Conservation (phyloP, 192 early-diverging fungal species). For the Backusella tuberculispora region DNA sequence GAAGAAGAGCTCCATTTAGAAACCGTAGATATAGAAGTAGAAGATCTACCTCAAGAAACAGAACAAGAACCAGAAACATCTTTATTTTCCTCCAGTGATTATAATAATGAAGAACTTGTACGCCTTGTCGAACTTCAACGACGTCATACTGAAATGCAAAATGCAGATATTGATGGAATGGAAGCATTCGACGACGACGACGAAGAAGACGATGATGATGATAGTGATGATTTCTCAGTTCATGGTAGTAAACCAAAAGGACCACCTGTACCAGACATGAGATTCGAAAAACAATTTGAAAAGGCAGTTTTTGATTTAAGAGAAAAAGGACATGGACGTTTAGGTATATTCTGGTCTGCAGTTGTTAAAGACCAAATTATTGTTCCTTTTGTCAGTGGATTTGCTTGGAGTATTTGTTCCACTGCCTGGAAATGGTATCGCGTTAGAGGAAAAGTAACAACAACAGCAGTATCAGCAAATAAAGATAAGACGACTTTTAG, state of each 20-base stretch:
- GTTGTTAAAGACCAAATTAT: constrained; percentile 43
- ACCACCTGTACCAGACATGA: constrained; percentile 42
- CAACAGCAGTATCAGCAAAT: background rate
- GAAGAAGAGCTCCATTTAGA: background rate
- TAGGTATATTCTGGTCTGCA: constrained; percentile 32
- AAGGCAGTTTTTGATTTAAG: constrained; percentile 24
- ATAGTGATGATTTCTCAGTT: constrained; percentile 17
- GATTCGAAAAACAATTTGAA: constrained; percentile 43
- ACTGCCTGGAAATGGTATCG: constrained; percentile 40
- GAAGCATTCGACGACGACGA: background rate
- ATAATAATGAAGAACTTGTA: constrained; percentile 12
- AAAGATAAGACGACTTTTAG: background rate
- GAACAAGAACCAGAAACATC: background rate
- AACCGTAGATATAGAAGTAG: constrained; percentile 5
- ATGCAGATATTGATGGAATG: constrained; percentile 14
- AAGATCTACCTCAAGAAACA: background rate
- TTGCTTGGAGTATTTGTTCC: constrained; percentile 37
- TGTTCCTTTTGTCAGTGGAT: constrained; percentile 43
- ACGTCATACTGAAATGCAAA: constrained; percentile 10
- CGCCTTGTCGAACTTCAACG: constrained; percentile 26
- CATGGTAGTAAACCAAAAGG: background rate
- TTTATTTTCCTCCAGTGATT: constrained; percentile 21
- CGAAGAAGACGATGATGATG: constrained; percentile 7
- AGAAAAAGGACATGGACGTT: constrained; percentile 9
- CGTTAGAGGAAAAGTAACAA: background rate